Conservation (phyloP, 1,284 basidiomycete genomes). For the Cryptococcus sp. region DNA sequence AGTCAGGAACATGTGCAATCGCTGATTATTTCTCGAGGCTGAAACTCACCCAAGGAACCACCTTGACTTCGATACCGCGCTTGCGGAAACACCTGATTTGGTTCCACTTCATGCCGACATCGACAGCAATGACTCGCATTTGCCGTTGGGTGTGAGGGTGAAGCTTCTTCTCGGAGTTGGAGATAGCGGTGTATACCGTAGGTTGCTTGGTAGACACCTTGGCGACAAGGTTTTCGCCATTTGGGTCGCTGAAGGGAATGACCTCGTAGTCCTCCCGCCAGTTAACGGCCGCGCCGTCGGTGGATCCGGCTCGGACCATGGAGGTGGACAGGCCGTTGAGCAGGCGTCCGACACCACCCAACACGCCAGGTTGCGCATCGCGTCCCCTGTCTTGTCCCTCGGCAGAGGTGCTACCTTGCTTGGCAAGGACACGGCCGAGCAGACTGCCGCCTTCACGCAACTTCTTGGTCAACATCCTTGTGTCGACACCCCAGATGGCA, state of each 20-base stretch:
- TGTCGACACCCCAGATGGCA: conserved; percentile 95
- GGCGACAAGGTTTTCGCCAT: conserved; percentile 86
- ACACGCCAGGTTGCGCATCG: conserved; percentile 37
- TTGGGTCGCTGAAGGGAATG: conserved; percentile 85
- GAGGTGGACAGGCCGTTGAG: conserved; percentile 48
- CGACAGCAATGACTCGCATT: conserved; percentile 84
- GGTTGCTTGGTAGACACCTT: conserved; percentile 75
- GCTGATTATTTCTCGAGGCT: background rate
- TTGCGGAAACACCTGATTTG: conserved; percentile 96
- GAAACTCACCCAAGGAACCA: conserved; percentile 79
- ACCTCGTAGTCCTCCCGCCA: conserved; percentile 84
- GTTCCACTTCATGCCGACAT: conserved; percentile 99
- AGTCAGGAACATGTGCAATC: background rate
- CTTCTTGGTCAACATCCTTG: conserved; percentile 93
- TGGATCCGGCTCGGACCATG: conserved; percentile 30
- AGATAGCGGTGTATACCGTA: conserved; percentile 64
- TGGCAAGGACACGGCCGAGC: conserved; percentile 78
- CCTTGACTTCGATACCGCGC: conserved; percentile 93
- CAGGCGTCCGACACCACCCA: conserved; percentile 49
- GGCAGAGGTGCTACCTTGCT: conserved; percentile 51
- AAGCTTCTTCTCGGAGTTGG: conserved; percentile 59
- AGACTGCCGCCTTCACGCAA: conserved; percentile 93
- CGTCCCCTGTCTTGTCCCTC: conserved; percentile 29
- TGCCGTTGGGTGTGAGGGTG: conserved; percentile 78
- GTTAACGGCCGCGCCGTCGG: conserved; percentile 43